These are phyloP conservation scores for Boletus vinaceobasis DNA, from an alignment of 768 basidiomycete species.

Conservation along the genomic window DNA sequence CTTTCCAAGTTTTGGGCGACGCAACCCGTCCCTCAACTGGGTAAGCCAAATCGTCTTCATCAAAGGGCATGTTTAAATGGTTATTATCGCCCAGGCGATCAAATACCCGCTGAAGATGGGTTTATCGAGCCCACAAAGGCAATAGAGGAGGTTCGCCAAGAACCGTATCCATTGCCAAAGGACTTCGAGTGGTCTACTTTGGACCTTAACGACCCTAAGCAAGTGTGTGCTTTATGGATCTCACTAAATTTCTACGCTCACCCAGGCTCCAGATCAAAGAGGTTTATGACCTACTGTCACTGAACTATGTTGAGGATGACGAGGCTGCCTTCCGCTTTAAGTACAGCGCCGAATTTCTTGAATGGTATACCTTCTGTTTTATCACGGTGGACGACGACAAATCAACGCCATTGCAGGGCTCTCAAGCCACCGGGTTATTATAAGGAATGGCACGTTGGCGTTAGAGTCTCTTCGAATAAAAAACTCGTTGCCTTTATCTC, in stretches of 20 bases:
- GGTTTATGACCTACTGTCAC: slow-evolving; percentile 85
- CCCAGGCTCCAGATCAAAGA: slow-evolving; percentile 66
- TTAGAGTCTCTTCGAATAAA: slow-evolving; percentile 84
- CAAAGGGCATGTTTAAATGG: neutral
- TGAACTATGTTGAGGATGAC: slow-evolving; percentile 96
- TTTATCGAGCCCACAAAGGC: slow-evolving; percentile 83
- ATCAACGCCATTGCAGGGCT: slow-evolving; percentile 55
- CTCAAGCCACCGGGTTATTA: slow-evolving; percentile 90
- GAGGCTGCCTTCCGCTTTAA: slow-evolving; percentile 96
- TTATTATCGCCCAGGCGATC: slow-evolving; percentile 48
- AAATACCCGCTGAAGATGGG: slow-evolving; percentile 69
- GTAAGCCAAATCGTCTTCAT: slow-evolving; percentile 33
- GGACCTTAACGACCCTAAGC: slow-evolving; percentile 70
- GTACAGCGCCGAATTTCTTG: slow-evolving; percentile 90
- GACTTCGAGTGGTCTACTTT: slow-evolving; percentile 90
- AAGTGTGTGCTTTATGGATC: slow-evolving; percentile 44
- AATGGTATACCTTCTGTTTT: slow-evolving; percentile 56
- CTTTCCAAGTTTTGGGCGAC: slow-evolving; percentile 86
- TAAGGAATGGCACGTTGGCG: slow-evolving; percentile 95
- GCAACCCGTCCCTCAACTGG: slow-evolving; percentile 92
- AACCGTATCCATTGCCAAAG: slow-evolving; percentile 82
- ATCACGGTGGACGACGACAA: neutral
- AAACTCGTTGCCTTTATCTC: slow-evolving; percentile 97
- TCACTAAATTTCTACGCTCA: neutral
- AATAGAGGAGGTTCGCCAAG: slow-evolving; percentile 77